Base-by-base conservation (phyloP, 306 rosid species). In the Echinosophora koreensis region DNA sequence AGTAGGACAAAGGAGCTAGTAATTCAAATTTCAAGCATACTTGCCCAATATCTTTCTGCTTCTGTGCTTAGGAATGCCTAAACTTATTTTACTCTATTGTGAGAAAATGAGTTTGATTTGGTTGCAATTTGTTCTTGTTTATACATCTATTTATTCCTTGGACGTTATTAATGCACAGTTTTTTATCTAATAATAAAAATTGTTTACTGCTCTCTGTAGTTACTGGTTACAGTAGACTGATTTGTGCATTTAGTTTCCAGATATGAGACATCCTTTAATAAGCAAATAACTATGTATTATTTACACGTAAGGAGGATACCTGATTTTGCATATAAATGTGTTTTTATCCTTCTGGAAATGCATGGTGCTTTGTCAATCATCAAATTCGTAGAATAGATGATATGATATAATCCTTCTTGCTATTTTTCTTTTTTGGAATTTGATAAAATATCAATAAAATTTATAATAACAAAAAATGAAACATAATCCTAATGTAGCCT, bases 101-200 rank as follows among this genome's bases (percentile, higher is more conserved):
- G 32, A 55, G 55, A 59, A 56, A 52, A 39, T 56, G 64, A 47
- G 17, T 68, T 65, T 59, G 12, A 47, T 49, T 71, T 57, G 44
- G 15, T 56, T 52, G 27, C 34, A 63, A 44, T 17, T 38, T 57
- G 0, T 71, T 77, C 65, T 50, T 67, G 61, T 52, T 75, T 68
- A 75, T 13, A 54, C 4, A 6, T 59, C 50, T 67, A 64, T 70
- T 59, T 76, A 58, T 58, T 74, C 49, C 69, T 67, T 30, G 14
- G 58, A 80, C 4, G 6, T 46, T 37, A 39, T 28, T 56, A 42
- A 16, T 64, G 38, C 32, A 11, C 39, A 60, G 51, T 59, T 69
- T 69, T 78, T 35, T 35, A 39, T 39, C 44, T 39, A 39, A 39
- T 22, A 7, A 7, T 39, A 39, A 12, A 41, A 41, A 41, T 41